Evolutionary conservation across 441 rosid species (phyloP).

Genomic region (Pelargonium cotyledonis): DNA sequence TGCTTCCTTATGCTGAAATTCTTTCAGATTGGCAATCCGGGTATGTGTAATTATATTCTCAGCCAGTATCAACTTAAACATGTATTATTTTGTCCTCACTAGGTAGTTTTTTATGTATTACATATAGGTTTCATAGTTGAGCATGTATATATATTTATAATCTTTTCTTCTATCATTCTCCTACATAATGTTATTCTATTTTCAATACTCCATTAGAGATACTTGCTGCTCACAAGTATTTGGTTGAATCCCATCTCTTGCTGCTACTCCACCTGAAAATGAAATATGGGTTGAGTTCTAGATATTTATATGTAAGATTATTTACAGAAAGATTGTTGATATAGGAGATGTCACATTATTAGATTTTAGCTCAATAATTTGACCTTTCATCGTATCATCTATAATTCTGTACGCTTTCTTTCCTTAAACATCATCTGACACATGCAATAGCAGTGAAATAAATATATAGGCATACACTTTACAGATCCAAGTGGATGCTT

Average conservation of each 20-base stretch:
- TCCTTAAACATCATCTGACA: background rate
- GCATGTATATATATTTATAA: background rate
- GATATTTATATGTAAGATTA: too few relatives aligned
- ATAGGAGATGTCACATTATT: too few relatives aligned
- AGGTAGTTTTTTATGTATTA: background rate
- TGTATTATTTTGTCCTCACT: background rate
- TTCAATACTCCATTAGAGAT: background rate
- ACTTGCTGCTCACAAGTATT: conserved; percentile 5
- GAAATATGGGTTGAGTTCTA: too few relatives aligned
- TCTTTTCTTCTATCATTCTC: background rate
- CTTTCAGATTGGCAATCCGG: conserved; percentile 55
- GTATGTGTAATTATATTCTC: conserved; percentile 27
- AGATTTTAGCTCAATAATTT: too few relatives aligned
- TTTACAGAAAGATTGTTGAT: too few relatives aligned
- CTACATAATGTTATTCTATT: background rate
- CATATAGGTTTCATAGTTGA: background rate
- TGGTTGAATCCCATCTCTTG: background rate
- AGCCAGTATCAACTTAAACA: background rate
- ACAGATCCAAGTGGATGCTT: background rate
- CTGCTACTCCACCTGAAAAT: background rate
- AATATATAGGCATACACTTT: background rate
- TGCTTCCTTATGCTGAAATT: conserved; percentile 63
- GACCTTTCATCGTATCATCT: background rate
- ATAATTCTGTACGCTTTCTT: background rate
- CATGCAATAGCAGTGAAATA: background rate